These are phyloP conservation scores for Penicillium paneum DNA, from an alignment of 2,329 filamentous ascomycete genomes.

Conservation along the genomic window DNA sequence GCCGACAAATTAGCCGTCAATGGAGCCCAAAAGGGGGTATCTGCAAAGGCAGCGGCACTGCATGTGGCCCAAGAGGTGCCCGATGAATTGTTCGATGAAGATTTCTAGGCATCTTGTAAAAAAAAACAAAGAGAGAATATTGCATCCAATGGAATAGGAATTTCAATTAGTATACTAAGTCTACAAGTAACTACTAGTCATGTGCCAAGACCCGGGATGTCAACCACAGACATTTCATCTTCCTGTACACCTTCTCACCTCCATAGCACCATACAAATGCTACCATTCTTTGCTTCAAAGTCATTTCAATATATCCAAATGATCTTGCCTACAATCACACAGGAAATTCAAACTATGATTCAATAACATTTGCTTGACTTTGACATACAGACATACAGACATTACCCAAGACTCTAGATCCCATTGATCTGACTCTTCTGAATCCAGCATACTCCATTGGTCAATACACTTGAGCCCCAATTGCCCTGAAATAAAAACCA, in stretches of 20 bases:
- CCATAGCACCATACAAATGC: background rate
- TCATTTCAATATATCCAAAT: conserved; percentile 11
- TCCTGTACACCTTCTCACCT: background rate
- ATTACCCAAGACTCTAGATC: background rate
- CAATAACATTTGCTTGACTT: conserved; percentile 37
- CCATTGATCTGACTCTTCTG: background rate
- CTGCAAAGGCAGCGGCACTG: conserved; percentile 28
- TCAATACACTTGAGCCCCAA: background rate
- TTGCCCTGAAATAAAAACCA: background rate
- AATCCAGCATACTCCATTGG: background rate
- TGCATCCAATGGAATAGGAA: background rate
- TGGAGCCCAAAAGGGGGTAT: conserved; percentile 52
- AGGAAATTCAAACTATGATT: conserved; percentile 30
- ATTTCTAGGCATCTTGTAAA: conserved; percentile 14
- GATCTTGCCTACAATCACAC: conserved; percentile 11
- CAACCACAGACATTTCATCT: background rate
- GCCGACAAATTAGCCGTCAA: conserved; percentile 75
- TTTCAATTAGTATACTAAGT: background rate
- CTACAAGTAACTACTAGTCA: background rate
- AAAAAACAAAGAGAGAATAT: background rate
- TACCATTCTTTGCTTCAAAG: background rate
- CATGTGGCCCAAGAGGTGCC: conserved; percentile 23
- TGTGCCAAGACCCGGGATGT: background rate
- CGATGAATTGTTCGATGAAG: conserved; percentile 29
- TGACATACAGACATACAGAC: background rate